Percentiles rank a stretch among this genome's conserved stretches.
phyloP scores from a whole-genome alignment of 1,284 basidiomycete species.

The Ceratobasidium sp. region DNA sequence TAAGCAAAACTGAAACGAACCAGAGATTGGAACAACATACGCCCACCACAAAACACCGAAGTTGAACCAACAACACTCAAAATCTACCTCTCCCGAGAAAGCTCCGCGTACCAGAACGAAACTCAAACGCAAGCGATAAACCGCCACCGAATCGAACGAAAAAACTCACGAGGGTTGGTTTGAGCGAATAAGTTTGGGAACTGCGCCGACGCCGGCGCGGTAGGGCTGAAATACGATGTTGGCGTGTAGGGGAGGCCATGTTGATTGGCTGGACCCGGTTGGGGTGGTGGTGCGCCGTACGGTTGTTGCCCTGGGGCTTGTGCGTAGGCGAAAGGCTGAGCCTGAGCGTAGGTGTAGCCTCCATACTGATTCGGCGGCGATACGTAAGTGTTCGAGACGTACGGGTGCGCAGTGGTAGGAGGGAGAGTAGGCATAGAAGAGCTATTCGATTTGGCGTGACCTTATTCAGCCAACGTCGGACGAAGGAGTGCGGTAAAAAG shows the following conservation, averaged over 20 bases:
- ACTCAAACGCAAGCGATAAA: too few species aligned
- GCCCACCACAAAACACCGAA: too few species aligned
- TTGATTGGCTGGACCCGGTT: neutral
- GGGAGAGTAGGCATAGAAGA: slow-evolving; percentile 29
- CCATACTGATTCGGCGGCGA: slow-evolving; percentile 7
- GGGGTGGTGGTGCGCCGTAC: neutral
- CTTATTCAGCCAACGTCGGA: too few species aligned
- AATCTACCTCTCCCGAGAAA: too few species aligned
- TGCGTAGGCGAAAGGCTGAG: neutral
- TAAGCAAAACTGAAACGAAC: too few species aligned
- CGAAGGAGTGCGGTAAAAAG: too few species aligned
- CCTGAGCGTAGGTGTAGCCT: neutral
- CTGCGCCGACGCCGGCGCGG: slow-evolving; percentile 12
- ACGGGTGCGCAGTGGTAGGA: slow-evolving; percentile 34
- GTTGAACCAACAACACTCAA: too few species aligned
- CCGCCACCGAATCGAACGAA: neutral
- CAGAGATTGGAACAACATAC: too few species aligned
- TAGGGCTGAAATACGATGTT: slow-evolving; percentile 19
- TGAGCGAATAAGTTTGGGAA: slow-evolving; percentile 24
- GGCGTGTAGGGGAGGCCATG: neutral
- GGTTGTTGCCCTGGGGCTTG: neutral
- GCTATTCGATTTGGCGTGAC: neutral
- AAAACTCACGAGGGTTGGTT: slow-evolving; percentile 19
- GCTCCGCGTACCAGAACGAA: too few species aligned
- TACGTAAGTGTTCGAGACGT: slow-evolving; percentile 21